These are phyloP conservation scores for Dactylellina parvicollis DNA, from an alignment of 2,329 filamentous ascomycete genomes.

Conservation along the genomic window DNA sequence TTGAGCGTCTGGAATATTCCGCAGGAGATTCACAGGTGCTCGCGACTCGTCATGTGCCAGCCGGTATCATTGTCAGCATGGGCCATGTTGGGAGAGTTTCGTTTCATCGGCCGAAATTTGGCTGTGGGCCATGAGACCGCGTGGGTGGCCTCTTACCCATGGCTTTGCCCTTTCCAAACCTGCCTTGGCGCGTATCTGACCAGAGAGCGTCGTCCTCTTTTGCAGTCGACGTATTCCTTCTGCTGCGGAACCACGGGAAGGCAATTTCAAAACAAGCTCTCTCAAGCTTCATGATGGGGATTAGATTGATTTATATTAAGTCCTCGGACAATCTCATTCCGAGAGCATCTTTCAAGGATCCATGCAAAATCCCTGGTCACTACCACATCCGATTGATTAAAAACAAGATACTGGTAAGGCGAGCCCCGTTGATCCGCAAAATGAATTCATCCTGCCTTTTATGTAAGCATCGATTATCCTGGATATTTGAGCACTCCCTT, in stretches of 20 bases:
- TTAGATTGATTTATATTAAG: slow-evolving; percentile 27
- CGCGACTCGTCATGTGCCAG: slow-evolving; percentile 33
- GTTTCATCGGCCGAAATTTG: slow-evolving; percentile 20
- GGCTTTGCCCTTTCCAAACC: neutral
- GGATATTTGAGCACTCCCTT: slow-evolving; percentile 5
- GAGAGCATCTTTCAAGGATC: slow-evolving; percentile 17
- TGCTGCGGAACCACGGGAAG: slow-evolving; percentile 51
- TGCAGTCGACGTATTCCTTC: neutral
- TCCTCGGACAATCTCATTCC: slow-evolving; percentile 46
- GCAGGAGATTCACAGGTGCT: slow-evolving; percentile 13
- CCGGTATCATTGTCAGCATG: neutral
- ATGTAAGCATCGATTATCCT: neutral
- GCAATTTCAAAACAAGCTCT: slow-evolving; percentile 47
- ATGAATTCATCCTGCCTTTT: neutral
- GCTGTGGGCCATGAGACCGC: neutral
- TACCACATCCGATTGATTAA: neutral
- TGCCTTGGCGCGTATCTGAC: neutral
- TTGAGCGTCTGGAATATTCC: slow-evolving; percentile 33
- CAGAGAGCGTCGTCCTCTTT: too few species aligned
- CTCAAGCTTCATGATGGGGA: slow-evolving; percentile 30
- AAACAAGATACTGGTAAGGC: neutral
- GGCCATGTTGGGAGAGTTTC: slow-evolving; percentile 6
- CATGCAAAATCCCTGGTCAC: neutral
- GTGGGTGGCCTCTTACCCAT: neutral
- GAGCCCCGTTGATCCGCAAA: neutral